Base-by-base conservation (phyloP, 108 stramenopile genomes). In the Schizochytrium sp. region DNA sequence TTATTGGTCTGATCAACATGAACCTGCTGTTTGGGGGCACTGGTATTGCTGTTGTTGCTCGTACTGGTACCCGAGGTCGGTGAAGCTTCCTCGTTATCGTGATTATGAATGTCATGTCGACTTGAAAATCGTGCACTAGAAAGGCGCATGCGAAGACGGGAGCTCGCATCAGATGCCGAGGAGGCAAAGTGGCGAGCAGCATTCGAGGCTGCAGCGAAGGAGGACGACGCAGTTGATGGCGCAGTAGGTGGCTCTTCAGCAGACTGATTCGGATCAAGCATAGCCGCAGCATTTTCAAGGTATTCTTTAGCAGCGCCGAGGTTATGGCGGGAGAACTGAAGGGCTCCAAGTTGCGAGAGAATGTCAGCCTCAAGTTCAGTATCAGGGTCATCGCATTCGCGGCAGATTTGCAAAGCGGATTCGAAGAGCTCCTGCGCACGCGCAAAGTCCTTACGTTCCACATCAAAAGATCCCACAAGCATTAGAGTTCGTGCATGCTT, bases 371-470 rank as follows among this genome's bases (percentile, higher is more conserved):
- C 64, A 44, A 69, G 64, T 5, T 7, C 12, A 7, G 12, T 8
- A 15, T 69, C 64, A 44, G 12, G 42, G 28, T 69, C 15, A 7
- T 69, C 19, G 44, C 64, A 69, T 0, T 69, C 28, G 64, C 28
- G 64, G 2, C 64, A 69, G 15, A 69, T 69, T 8, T 69, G 19
- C 42, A 69, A 44, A 8, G 64, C 64, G 19, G 12, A 69, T 44
- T 69, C 64, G 64, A 69, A 69, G 64, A 69, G 64, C 28, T 12
- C 64, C 64, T 69, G 64, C 0, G 64, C 64, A 15, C 64, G 64
- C 5, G 7, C 19, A 7, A 13, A 5, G 64, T 7, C 64, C 2
- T 44, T 44, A 44, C 64, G 7, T 8, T 69, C 64, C 42, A 69
- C 64, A 38, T 69, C 64, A 15, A 69, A 69, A 2, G 44, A 38